Evolutionary conservation across 2,329 filamentous ascomycete species (phyloP), one percentile per base, ranked within the genome.

Genomic region (Apiospora saccharicola): DNA sequence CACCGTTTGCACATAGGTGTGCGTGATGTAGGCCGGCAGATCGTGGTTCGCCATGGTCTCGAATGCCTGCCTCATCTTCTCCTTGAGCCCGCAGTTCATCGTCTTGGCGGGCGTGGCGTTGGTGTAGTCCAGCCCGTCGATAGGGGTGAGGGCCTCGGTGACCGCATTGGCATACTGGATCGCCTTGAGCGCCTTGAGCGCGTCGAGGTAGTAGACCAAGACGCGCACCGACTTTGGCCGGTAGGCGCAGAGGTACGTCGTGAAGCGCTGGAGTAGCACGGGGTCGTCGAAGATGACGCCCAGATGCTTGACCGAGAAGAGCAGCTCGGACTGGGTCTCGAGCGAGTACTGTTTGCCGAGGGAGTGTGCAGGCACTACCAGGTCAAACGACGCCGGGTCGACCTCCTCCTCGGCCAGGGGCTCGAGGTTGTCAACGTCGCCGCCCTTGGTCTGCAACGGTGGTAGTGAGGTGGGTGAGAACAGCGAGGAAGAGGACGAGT

Each of bases 121-220:
- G 0, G 88, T 90, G 72, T 92, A 92, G 1, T 87, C 86, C 44
- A 89, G 82, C 0, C 85, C 88, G 5, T 85, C 80, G 19, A 93
- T 86, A 0, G 86, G 85, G 41, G 89, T 85, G 12, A 93, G 83
- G 1, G 90, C 86, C 73, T 89, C 87, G 1, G 90, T 87, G 47
- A 94, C 86, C 0, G 91, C 89, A 79, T 95, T 94, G 26, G 91
- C 88, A 76, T 94, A 94, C 46, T 87, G 86, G 72, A 95, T 90
- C 1, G 93, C 92, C 75, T 90, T 89, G 16, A 94, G 81, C 0
- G 92, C 92, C 78, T 95, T 95, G 72, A 90, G 80, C 0, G 91
- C 88, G 76, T 94, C 91, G 1, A 94, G 85, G 75, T 94, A 94
- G 82, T 94, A 93, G 37, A 91, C 88, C 19, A 95, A 82, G 10